Evolutionary conservation across 1,284 basidiomycete species (phyloP), one percentile per base, ranked within the genome.

Genomic region (Rhizoctonia solani): DNA sequence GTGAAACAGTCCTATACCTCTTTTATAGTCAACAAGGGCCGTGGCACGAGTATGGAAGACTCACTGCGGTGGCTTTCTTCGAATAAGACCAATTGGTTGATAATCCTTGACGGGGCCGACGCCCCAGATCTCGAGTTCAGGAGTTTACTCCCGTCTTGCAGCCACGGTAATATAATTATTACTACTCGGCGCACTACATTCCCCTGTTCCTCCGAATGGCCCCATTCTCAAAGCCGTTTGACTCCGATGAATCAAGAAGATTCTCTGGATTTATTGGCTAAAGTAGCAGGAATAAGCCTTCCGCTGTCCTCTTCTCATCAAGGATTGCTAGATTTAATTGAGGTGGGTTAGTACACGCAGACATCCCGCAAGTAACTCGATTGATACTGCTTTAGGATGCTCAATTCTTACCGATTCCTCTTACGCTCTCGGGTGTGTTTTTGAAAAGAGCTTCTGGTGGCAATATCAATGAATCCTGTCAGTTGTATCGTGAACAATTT

Each of bases 91-190:
- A 32, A 53, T 32, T 53, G 50, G 50, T 23, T 53, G 8, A 34
- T 53, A 4, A 21, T 53, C 6, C 21, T 53, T 30, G 50, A 53
- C 21, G 27, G 50, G 11, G 50, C 27, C 16, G 16, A 53, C 34
- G 5, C 27, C 2, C 8, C 6, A 5, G 50, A 30, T 16, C 50
- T 53, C 4, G 50, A 53, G 29, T 4, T 53, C 25, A 25, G 50
- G n/a, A 32, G 25, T 14, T n/a, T 53, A 32, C 6, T 53, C 3
- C 50, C 50, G 6, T 32, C 50, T 3, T 53, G 50, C 21, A 16
- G 27, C 14, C 50, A 53, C 27, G 50, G 50, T 32, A 53, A 53
- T 32, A n/a, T 53, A 14, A 53, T 53, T 21, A n/a, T 53, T 3
- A 53, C 50, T n/a, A 53, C 50, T 32, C 25, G 30, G 34, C 23